Percentiles rank a stretch among this genome's conserved stretches.
Evolutionary conservation across 495 filamentous ascomycete genomes (phyloP).

Genomic region (Evernia prunastri): DNA sequence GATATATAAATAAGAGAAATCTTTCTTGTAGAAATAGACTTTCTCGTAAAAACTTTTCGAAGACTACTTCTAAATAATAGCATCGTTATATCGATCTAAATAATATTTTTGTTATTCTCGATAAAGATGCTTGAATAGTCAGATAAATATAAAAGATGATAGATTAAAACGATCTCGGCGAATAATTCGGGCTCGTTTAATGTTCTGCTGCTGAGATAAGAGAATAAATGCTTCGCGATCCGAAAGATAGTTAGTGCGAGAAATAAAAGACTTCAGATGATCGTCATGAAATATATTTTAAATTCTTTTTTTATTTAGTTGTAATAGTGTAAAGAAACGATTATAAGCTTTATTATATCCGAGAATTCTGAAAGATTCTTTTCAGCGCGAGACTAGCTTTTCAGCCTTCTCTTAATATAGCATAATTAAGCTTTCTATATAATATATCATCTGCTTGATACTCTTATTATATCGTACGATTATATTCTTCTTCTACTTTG

Average conservation of each 20-base stretch:
- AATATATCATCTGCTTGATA: not conserved
- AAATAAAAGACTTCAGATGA: not conserved
- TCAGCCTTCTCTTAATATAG: not conserved
- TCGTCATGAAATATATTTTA: not conserved
- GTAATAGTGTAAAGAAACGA: not conserved
- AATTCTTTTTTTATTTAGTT: not conserved
- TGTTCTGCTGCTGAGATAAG: no score
- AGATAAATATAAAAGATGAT: no score
- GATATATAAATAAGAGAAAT: no score
- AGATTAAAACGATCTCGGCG: no score
- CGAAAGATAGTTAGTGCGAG: fast-evolving
- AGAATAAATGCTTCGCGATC: no score
- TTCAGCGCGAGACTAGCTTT: not conserved
- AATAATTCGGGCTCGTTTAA: no score
- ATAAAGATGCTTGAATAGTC: no score
- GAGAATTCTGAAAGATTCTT: not conserved
- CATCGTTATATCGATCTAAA: no score
- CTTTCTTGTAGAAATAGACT: no score
- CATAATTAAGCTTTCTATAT: not conserved
- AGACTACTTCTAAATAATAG: no score
- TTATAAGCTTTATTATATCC: not conserved
- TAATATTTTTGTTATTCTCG: no score
- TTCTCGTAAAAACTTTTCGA: no score
- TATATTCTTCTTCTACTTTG: not conserved
- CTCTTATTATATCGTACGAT: not conserved